Evolutionary conservation across 805 yeast genomes (phyloP), one percentile per base, ranked within the genome.

Genomic region (Ogataea trehaloabstinens): DNA sequence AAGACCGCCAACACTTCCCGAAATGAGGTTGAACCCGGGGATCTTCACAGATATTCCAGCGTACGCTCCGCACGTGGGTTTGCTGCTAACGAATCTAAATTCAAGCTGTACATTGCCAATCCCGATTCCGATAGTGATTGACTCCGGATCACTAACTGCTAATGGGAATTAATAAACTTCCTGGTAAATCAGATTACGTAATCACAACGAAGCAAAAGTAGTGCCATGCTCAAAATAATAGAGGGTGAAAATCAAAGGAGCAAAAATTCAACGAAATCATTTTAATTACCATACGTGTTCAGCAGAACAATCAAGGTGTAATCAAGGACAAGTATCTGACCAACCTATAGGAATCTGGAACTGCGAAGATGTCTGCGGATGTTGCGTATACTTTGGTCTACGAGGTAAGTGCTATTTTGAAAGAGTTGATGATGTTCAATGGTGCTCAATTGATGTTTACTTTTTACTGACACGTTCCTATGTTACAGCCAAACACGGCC

Each of bases 361-460:
- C 10, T 11, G 7, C 5, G 19, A 33, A 29, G 16, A 60, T 61
- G 64, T 47, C 63, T 24, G 22, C 51, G 16, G 63, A 55, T 35
- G 52, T 57, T 40, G 89, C 90, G 7, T 87, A 87, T 59, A 85
- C 95, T 20, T 70, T 88, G 66, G 82, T 88, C 40, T 82, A 77
- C 61, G 91, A 88, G 57, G 66, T 62, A 51, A 32, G 67, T 58
- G 27, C 4, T 8, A 11, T 27, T 8, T 22, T 22, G 8, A 8
- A 12, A 22, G 25, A 22, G 11, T 8, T 12, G 12, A 12, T 8
- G 12, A 12, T 12, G 25, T 12, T 12, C 11, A 22, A 22, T 22
- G 25, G 25, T 12, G 25, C 11, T 22, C 12, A 8, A 8, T 22
- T 22, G 25, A 8, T 22, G 25, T 22, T 22, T 22, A 22, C 30